Evolutionary conservation across 805 yeast genomes (phyloP), one percentile per base, ranked within the genome.

Genomic region (Clavispora phyllophila): DNA sequence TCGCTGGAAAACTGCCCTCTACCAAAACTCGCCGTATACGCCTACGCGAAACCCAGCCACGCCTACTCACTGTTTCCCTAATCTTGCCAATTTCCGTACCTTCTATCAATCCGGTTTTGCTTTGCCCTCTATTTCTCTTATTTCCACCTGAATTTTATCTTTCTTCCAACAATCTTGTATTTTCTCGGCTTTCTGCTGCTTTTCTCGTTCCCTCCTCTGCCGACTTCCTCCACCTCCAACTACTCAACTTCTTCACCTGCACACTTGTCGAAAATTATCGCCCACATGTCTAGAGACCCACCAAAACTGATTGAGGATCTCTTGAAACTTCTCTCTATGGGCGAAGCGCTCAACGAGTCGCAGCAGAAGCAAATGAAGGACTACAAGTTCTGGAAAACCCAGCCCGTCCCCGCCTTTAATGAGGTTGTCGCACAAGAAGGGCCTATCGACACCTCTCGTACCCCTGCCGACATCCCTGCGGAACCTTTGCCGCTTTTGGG

Each of bases 311-410:
- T 82, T 42, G 82, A 81, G 51, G 87, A 84, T 45, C 71, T 86
- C 40, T 63, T 86, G 49, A 69, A 70, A 55, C 70, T 68, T 51
- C 62, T 79, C 31, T 70, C 80, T 2, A 61, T 73, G 69, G 80
- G 79, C 27, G 76, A 75, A 47, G 72, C 73, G 48, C 66, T 81
- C 37, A 70, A 72, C n/a, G 80, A 72, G 35, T 69, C 74, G 25
- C 83, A 82, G 60, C 69, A 76, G 53, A 59, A 59, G 35, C 54
- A 57, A 26, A 88, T 89, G 86, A 81, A 85, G 40, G 95, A 90
- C 58, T 87, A 90, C 70, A 87, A 86, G 67, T 93, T 93, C 66
- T 93, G 99, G 99, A 87, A 85, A 57, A 93, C 99, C 2, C 99
- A 93, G 66, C 99, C 99, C 0, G 98, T 93, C 17, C 77, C 89